Evolutionary conservation across 495 filamentous ascomycete species (phyloP).

Genomic region (Trichoderma parareesei): DNA sequence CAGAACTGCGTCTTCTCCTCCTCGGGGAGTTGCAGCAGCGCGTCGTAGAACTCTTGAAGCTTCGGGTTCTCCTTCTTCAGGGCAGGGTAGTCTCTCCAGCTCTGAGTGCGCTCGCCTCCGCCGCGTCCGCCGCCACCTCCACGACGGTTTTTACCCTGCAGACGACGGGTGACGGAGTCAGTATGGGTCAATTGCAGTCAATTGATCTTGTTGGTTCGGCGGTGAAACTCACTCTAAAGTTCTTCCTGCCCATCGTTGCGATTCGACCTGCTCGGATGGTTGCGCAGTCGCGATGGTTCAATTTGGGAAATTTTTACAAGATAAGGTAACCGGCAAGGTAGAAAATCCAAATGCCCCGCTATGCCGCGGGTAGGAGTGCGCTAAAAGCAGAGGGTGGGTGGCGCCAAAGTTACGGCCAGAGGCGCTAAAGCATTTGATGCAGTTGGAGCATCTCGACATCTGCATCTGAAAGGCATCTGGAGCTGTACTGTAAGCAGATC

Average conservation of each 20-base stretch:
- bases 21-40: slow-evolving; percentile 59
- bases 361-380: neutral
- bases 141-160: slow-evolving; percentile 6
- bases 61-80: slow-evolving; percentile 64
- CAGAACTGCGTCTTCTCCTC: slow-evolving; percentile 74
- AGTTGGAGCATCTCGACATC: no score
- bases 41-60: slow-evolving; percentile 78
- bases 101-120: slow-evolving; percentile 13
- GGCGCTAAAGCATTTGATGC: neutral
- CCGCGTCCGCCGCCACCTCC: slow-evolving; percentile 16
- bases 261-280: neutral
- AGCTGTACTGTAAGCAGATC: no score
- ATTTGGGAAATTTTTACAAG: slow-evolving; percentile 1
- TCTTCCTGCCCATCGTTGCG: slow-evolving; percentile 8
- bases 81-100: slow-evolving; percentile 45
- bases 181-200: neutral
- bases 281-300: neutral
- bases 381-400: neutral
- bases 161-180: neutral
- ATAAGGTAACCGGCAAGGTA: neutral
- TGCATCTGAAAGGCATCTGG: no score
- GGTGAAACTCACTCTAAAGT: neutral
- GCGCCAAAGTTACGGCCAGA: neutral
- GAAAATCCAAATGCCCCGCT: slow-evolving; percentile 6
- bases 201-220: neutral